These are phyloP conservation scores for Crassisporium funariophilum DNA, from an alignment of 768 basidiomycete species.

Conservation along the genomic window DNA sequence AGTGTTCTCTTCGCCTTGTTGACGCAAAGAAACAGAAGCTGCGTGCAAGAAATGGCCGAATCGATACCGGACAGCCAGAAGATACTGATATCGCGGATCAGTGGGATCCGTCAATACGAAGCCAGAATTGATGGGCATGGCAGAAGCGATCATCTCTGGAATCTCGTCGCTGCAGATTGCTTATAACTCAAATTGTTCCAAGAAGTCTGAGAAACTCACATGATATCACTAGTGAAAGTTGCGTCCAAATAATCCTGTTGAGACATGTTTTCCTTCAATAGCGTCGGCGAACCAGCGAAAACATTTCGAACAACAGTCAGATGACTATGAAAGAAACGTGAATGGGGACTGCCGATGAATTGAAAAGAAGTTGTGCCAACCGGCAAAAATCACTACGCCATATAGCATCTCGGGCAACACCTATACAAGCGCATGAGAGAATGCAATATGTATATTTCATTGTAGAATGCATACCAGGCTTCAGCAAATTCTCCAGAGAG, in stretches of 20 bases:
- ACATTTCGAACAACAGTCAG: constrained; percentile 74
- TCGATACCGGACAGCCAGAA: constrained; percentile 54
- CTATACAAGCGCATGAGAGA: constrained; percentile 27
- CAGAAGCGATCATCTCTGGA: constrained; percentile 73
- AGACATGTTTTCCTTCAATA: constrained; percentile 55
- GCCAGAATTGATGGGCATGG: constrained; percentile 62
- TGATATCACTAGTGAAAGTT: constrained; percentile 60
- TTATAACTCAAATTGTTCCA: neutral
- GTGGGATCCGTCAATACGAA: constrained; percentile 66
- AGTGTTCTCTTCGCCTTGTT: constrained; percentile 79
- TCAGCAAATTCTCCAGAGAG: constrained; percentile 57
- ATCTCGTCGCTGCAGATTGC: constrained; percentile 58
- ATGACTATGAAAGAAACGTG: constrained; percentile 42
- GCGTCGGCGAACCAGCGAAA: constrained; percentile 72
- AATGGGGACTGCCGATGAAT: neutral
- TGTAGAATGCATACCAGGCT: constrained; percentile 40
- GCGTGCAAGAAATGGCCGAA: constrained; percentile 72
- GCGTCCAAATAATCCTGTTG: constrained; percentile 47
- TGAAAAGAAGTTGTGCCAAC: constrained; percentile 42
- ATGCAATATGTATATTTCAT: constrained; percentile 3
- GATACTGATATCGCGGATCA: constrained; percentile 67
- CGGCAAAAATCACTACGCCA: constrained; percentile 92
- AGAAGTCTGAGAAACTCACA: constrained; percentile 45
- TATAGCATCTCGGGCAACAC: constrained; percentile 50
- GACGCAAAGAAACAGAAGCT: constrained; percentile 65